Base-by-base conservation (phyloP, 2,329 filamentous ascomycete genomes). In the Beauveria australis region DNA sequence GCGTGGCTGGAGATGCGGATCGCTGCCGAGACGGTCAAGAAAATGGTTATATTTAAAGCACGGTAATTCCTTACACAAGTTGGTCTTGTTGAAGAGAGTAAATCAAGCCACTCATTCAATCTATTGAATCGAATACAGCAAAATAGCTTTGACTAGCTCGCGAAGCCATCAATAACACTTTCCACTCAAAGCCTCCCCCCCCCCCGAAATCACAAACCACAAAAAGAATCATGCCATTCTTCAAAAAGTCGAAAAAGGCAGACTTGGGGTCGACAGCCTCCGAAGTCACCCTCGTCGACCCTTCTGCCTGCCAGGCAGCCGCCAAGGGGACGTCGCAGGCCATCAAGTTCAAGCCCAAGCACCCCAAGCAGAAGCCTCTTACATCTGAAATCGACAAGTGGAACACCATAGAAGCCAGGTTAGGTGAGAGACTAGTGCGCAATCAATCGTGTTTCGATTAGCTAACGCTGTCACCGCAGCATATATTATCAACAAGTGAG, bases 401-500 rank as follows among this genome's bases (percentile, higher is more conserved):
- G 48, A 59, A 59, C 22, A 41, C 57, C 6, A 26, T 53, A n/a
- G 57, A 59, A 24, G 57, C 57, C 12, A 59, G 57, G 49, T 46
- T 59, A 40, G 57, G 57, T 59, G 47, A 53, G 57, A 40, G 47
- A 6, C 51, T 5, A 12, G 14, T 30, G 28, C 16, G 22, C 33
- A 14, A 19, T 44, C 22, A 10, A 44, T 6, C 19, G n/a, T 28
- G 6, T 5, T 26, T 28, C 52, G n/a, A 22, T 8, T n/a, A 14
- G 44, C 56, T 59, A 59, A 59, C 26, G 6, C 4, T 9, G 33
- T 40, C 30, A 22, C 4, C 12, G 14, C 24, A 59, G 56, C 47
- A n/a, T 52, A 59, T 46, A 59, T 59, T 52, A 18, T 46, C 47
- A 52, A 51, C 47, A 59, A 59, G 56, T 59, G 40, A 59, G 26